Conservation (phyloP, 148 eudicot genomes). For the Gaultheria prostrata region DNA sequence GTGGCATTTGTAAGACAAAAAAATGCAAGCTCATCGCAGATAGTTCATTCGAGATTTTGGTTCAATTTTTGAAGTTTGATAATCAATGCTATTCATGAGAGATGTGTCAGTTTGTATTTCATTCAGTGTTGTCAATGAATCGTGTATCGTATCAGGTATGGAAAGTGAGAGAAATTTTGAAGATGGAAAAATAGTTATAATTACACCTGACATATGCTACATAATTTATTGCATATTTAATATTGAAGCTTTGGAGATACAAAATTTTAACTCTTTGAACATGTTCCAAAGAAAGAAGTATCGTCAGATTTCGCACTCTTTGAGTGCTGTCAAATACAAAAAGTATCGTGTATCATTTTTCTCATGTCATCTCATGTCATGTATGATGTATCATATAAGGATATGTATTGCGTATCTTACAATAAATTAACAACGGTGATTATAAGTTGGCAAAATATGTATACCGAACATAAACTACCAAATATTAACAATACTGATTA, state of each 20-base stretch:
- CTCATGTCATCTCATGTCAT: no score
- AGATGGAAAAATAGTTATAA: background rate
- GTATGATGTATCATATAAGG: no score
- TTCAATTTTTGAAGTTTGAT: background rate
- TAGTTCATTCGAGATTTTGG: background rate
- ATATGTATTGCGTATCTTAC: no score
- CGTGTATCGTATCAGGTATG: background rate
- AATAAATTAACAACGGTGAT: no score
- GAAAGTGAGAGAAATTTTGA: background rate
- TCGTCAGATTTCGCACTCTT: background rate
- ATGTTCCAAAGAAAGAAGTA: background rate
- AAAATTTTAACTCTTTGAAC: background rate
- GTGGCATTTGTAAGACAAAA: background rate
- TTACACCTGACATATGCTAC: background rate
- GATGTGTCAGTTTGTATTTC: background rate
- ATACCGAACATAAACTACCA: no score
- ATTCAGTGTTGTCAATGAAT: background rate
- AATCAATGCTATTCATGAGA: background rate
- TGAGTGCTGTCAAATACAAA: background rate
- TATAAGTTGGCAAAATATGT: no score
- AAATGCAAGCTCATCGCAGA: background rate
- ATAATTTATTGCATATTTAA: background rate
- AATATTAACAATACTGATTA: no score
- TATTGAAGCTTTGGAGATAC: background rate
- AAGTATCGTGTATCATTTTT: no score